phyloP scores from a whole-genome alignment of 2,329 filamentous ascomycete genomes.

The Fusarium stilboides region DNA sequence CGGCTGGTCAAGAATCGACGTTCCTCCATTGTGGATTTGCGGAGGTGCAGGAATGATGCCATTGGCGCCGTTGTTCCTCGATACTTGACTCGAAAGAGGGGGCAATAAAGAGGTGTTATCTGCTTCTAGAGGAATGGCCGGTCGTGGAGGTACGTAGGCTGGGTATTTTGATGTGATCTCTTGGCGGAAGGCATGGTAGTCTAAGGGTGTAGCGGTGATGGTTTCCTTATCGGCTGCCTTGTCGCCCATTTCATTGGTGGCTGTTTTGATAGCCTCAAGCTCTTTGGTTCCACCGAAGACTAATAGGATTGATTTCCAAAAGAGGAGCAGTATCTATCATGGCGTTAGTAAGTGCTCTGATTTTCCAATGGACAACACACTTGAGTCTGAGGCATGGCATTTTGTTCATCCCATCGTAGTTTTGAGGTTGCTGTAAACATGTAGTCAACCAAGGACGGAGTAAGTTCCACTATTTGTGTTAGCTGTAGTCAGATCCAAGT shows the following conservation, averaged over 20 bases:
- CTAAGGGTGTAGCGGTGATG: constrained; percentile 92
- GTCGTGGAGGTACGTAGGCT: constrained; percentile 90
- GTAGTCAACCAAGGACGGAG: constrained; percentile 79
- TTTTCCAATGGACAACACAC: constrained; percentile 56
- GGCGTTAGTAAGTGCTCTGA: constrained; percentile 39
- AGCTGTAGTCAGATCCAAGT: constrained; percentile 13
- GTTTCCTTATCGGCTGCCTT: constrained; percentile 78
- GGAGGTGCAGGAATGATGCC: constrained; percentile 73
- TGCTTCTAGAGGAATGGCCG: constrained; percentile 86
- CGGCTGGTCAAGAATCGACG: constrained; percentile 93
- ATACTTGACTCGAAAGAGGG: constrained; percentile 82
- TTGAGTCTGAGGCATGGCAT: constrained; percentile 73
- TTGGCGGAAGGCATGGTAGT: constrained; percentile 96
- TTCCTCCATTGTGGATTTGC: constrained; percentile 69
- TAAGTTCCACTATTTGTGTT: constrained; percentile 64
- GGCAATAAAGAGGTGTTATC: constrained; percentile 94
- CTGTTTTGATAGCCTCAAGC: constrained; percentile 80
- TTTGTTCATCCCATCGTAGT: constrained; percentile 81
- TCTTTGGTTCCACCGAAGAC: constrained; percentile 85
- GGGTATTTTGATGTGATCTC: constrained; percentile 99
- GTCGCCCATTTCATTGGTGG: constrained; percentile 73
- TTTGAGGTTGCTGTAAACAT: constrained; percentile 79
- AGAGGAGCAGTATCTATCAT: constrained; percentile 78
- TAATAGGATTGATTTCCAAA: constrained; percentile 93
- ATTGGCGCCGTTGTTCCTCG: constrained; percentile 71